Conservation (phyloP, 2,329 filamentous ascomycete genomes). For the Lachnellula suecica region DNA sequence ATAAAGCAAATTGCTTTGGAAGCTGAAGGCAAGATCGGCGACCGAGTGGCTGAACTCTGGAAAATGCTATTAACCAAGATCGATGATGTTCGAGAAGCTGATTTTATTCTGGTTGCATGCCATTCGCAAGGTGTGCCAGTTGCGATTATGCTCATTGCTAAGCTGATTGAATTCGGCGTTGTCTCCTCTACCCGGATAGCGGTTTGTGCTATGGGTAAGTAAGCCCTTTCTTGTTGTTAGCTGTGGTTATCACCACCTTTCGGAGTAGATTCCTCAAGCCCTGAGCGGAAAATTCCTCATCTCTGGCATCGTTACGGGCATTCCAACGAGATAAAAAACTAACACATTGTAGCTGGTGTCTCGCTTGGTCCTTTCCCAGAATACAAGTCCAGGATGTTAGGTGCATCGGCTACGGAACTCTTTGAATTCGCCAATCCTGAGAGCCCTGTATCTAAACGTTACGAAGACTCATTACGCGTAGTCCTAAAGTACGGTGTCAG, state of each 20-base stretch:
- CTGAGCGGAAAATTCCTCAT: no score
- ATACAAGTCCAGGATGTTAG: constrained; percentile 86
- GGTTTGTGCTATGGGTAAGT: constrained; percentile 71
- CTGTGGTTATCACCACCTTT: no score
- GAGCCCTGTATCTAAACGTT: constrained; percentile 79
- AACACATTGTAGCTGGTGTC: constrained; percentile 73
- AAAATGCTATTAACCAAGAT: constrained; percentile 94
- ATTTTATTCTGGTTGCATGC: constrained; percentile 88
- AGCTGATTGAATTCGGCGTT: constrained; percentile 87
- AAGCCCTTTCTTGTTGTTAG: constrained; percentile 8
- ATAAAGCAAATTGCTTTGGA: constrained; percentile 94
- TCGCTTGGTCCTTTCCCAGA: constrained; percentile 91
- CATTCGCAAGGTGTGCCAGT: constrained; percentile 97
- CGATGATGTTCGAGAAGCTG: constrained; percentile 81
- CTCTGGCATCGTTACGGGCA: background rate
- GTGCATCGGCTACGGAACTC: constrained; percentile 87
- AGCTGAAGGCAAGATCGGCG: constrained; percentile 87
- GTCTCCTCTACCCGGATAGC: constrained; percentile 76
- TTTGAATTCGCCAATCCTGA: constrained; percentile 88
- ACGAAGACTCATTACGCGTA: constrained; percentile 71
- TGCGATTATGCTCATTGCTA: constrained; percentile 86
- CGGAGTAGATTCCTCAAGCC: no score
- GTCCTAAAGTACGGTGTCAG: constrained; percentile 78
- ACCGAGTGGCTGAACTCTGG: constrained; percentile 91
- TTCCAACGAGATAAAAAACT: constrained; percentile 1